Evolutionary conservation across 2,329 filamentous ascomycete genomes (phyloP).

Genomic region (Colletotrichum plurivorum): DNA sequence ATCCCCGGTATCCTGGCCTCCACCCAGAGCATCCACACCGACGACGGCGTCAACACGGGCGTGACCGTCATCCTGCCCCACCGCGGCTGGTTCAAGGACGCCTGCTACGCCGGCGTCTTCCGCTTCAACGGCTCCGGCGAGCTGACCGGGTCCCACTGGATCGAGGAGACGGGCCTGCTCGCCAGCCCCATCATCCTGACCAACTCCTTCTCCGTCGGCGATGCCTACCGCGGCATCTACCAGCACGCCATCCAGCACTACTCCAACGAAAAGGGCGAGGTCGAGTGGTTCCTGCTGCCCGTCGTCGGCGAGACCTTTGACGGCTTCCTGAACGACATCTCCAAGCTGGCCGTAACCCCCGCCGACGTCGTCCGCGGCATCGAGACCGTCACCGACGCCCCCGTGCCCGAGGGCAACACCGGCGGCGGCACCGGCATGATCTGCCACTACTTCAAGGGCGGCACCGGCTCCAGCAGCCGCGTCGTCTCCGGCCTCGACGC

Average conservation of each 20-base stretch:
- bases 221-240: constrained; percentile 71
- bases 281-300: constrained; percentile 69
- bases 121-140: constrained; percentile 76
- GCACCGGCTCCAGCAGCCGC: constrained; percentile 74
- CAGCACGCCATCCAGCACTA: constrained; percentile 67
- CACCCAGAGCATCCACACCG: constrained; percentile 58
- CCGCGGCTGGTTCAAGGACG: constrained; percentile 58
- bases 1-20: constrained; percentile 63
- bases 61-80: constrained; percentile 65
- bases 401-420: constrained; percentile 72
- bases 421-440: constrained; percentile 80
- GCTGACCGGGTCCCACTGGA: constrained; percentile 73
- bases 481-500: constrained; percentile 62
- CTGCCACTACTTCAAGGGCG: constrained; percentile 76
- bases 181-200: constrained; percentile 73
- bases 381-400: constrained; percentile 61
- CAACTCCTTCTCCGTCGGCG: constrained; percentile 70
- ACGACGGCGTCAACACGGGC: constrained; percentile 61
- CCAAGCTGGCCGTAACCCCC: constrained; percentile 67
- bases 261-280: constrained; percentile 55
- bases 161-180: constrained; percentile 72
- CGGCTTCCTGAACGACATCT: constrained; percentile 71
- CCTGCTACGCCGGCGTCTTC: constrained; percentile 66
- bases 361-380: constrained; percentile 69
- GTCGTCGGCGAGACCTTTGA: constrained; percentile 76